Evolutionary conservation across 2,329 filamentous ascomycete genomes (phyloP), one percentile per base, ranked within the genome.

Genomic region (Trichothecium sympodiale): DNA sequence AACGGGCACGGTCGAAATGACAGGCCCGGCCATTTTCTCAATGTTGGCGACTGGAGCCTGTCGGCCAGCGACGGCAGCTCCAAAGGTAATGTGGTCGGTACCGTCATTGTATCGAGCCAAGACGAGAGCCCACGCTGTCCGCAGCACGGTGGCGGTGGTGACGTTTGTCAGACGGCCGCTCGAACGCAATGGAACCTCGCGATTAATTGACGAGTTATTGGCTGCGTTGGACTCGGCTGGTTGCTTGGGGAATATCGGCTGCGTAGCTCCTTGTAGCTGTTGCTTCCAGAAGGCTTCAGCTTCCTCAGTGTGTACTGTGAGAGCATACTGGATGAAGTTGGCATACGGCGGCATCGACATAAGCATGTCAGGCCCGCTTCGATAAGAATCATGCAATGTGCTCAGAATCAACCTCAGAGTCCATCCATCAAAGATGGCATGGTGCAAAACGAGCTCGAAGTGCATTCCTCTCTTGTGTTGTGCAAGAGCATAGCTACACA

Each of bases 341-440:
- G 57, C 59, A 45, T 64, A 64, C 8, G 37, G 31, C 5, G 17
- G 10, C 18, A 33, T 12, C 20, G 17, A 16, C 30, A 34, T 9
- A 13, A 6, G 7, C 15, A 17, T 4, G 29, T n/a, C 14, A n/a
- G 9, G 6, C 14, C 3, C 20, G 4, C 52, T 34, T 9, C 28
- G 32, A 17, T 45, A 45, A 7, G 38, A 34, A 13, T 33, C 30
- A 7, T 34, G 28, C 2, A 45, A 25, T 2, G 36, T 18, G n/a
- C 38, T 36, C 13, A 47, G 36, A 12, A 49, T 40, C 4, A 66
- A 45, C 4, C 59, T 57, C 57, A 66, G 60, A 1, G 59, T 63
- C 61, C 66, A 69, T 10, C 67, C 67, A 33, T 73, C 69, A 37
- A 71, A 71, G 1, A 70, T 47, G 13, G 60, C 60, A 39, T 72